Percentiles rank a stretch among this genome's conserved stretches.
These are phyloP conservation scores for Geranomyces michiganensis DNA, from an alignment of 192 early-diverging fungal genomes.

Conservation along the genomic window DNA sequence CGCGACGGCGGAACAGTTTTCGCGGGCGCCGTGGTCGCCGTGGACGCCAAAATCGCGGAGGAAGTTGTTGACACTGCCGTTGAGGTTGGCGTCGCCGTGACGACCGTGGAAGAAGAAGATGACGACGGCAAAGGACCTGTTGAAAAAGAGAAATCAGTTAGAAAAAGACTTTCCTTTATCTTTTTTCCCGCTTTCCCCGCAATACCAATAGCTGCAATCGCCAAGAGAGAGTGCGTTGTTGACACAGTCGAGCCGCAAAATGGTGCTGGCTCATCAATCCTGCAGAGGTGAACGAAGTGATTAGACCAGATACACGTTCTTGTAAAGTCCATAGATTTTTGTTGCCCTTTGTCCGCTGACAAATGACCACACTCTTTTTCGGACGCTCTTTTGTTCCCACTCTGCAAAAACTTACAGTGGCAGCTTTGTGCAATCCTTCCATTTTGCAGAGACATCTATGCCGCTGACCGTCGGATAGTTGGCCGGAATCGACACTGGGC, in stretches of 20 bases:
- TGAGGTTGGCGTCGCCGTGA: not conserved
- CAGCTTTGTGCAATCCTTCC: constrained; percentile 16
- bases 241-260: constrained; percentile 1
- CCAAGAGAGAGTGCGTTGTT: not conserved
- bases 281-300: too few relatives aligned
- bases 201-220: not conserved
- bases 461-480: constrained; percentile 8
- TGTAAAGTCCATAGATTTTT: too few relatives aligned
- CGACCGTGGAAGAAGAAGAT: too few relatives aligned
- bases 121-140: too few relatives aligned
- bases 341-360: too few relatives aligned
- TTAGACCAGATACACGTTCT: too few relatives aligned
- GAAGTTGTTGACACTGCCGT: not conserved
- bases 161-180: too few relatives aligned
- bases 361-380: too few relatives aligned
- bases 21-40: not conserved
- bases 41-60: not conserved
- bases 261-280: not conserved
- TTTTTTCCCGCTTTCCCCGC: too few relatives aligned
- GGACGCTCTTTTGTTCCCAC: too few relatives aligned
- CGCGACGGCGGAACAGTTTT: not conserved
- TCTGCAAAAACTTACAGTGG: not conserved
- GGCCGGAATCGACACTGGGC: not conserved
- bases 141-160: too few relatives aligned
- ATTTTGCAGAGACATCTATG: not conserved